phyloP scores from a whole-genome alignment of 1,139 yeast species.

The Magnusiomyces tetraspermus region DNA sequence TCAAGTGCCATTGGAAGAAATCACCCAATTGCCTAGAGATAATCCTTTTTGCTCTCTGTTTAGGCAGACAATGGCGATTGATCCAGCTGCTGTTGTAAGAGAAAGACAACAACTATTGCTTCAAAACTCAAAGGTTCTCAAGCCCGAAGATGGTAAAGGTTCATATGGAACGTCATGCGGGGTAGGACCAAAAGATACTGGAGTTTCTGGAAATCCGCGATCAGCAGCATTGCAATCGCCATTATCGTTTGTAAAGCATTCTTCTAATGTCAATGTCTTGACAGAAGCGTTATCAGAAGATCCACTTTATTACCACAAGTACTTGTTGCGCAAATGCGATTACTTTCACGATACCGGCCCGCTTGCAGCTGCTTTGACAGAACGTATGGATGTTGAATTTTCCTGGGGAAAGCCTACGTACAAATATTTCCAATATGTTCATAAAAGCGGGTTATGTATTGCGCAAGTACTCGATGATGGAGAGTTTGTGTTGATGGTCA shows the following conservation, averaged over 20 bases:
- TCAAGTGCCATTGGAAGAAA: constrained; percentile 89
- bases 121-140: not conserved
- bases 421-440: constrained; percentile 81
- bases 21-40: constrained; percentile 60
- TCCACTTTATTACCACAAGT: constrained; percentile 51
- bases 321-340: constrained; percentile 56
- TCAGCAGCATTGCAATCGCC: not conserved
- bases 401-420: constrained; percentile 90
- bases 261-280: not conserved
- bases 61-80: constrained; percentile 42
- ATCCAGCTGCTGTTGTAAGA: constrained; percentile 6
- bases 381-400: constrained; percentile 45
- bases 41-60: constrained; percentile 89
- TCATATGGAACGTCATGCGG: not conserved
- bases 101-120: constrained; percentile 3
- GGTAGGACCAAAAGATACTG: no score
- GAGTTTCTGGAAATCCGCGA: no score
- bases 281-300: constrained; percentile 28
- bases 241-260: not conserved
- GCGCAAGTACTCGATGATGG: constrained; percentile 83
- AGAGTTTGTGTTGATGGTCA: constrained; percentile 49
- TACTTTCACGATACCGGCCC: constrained; percentile 80
- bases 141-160: not conserved
- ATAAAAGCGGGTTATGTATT: constrained; percentile 77
- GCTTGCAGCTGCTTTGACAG: constrained; percentile 24